phyloP scores from a whole-genome alignment of 805 yeast genomes.

The Nakazawaea holstii region DNA sequence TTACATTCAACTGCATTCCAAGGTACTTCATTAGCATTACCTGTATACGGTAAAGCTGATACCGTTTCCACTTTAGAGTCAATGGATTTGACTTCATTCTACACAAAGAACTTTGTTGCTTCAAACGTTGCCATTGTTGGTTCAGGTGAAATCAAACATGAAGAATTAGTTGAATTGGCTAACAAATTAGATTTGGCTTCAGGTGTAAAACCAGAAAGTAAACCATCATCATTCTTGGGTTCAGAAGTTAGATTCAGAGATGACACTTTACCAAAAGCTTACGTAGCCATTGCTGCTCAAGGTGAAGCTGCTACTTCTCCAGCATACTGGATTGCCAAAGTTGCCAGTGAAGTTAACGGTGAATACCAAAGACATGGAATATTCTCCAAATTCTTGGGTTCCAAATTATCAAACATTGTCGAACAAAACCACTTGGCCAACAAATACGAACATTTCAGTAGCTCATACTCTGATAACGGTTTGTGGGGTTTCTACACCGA shows the following conservation, averaged over 20 bases:
- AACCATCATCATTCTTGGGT: conserved; percentile 68
- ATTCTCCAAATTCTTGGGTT: conserved; percentile 52
- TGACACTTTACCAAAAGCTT: conserved; percentile 78
- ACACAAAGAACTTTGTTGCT: conserved; percentile 50
- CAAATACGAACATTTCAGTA: conserved; percentile 64
- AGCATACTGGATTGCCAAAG: conserved; percentile 64
- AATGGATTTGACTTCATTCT: conserved; percentile 53
- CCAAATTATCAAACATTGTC: conserved; percentile 65
- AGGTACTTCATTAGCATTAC: conserved; percentile 75
- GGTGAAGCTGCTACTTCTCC: conserved; percentile 64
- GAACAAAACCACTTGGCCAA: conserved; percentile 71
- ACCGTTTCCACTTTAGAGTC: conserved; percentile 52
- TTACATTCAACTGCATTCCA: conserved; percentile 82
- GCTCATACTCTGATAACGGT: conserved; percentile 71
- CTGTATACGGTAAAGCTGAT: conserved; percentile 70
- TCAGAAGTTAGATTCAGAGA: conserved; percentile 87
- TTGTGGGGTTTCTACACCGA: conserved; percentile 78
- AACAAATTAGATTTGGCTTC: conserved; percentile 44
- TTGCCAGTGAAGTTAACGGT: conserved; percentile 63
- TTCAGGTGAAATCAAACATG: conserved; percentile 68
- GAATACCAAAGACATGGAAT: conserved; percentile 52
- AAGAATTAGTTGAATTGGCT: conserved; percentile 60
- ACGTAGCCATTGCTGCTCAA: conserved; percentile 68
- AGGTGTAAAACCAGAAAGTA: conserved; percentile 43
- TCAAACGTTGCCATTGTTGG: conserved; percentile 64